Percentiles rank a stretch among this genome's conserved stretches.
These are phyloP conservation scores for Diaporthe vaccinii DNA, from an alignment of 2,329 filamentous ascomycete genomes.

Conservation along the genomic window DNA sequence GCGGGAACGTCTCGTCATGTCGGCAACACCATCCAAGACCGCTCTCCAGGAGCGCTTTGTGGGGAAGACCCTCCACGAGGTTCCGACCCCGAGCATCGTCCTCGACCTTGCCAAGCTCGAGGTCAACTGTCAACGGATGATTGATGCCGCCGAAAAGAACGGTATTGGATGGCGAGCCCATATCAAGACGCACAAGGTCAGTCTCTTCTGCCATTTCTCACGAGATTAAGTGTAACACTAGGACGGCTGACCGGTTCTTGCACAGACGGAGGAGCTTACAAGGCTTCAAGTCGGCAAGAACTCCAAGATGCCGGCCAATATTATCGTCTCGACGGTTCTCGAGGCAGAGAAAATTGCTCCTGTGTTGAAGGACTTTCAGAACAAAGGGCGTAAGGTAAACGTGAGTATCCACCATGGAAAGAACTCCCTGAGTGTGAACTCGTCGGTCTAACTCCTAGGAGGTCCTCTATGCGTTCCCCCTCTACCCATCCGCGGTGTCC, in stretches of 20 bases:
- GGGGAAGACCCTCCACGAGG: conserved; percentile 69
- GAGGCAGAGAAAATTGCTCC: conserved; percentile 78
- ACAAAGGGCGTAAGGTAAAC: conserved; percentile 68
- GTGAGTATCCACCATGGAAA: conserved; percentile 54
- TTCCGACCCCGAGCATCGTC: conserved; percentile 76
- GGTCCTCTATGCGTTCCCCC: conserved; percentile 80
- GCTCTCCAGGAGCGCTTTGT: conserved; percentile 62
- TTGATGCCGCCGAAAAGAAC: conserved; percentile 70
- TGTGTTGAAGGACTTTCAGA: conserved; percentile 70
- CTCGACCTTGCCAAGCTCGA: conserved; percentile 76
- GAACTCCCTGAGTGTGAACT: conserved; percentile 1
- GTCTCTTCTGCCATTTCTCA: conserved; percentile 20
- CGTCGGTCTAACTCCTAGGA: conserved; percentile 45
- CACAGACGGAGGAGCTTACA: conserved; percentile 75
- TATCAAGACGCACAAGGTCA: conserved; percentile 86
- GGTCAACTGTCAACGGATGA: conserved; percentile 79
- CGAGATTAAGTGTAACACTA: neutral
- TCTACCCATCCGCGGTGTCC: conserved; percentile 71
- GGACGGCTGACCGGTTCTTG: neutral
- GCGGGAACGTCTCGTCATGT: conserved; percentile 1
- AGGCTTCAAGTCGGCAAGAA: conserved; percentile 76
- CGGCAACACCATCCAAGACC: conserved; percentile 49
- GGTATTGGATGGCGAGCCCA: conserved; percentile 80
- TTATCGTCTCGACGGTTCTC: conserved; percentile 81
- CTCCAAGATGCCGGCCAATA: conserved; percentile 62